Evolutionary conservation across 148 eudicot genomes (phyloP).

Genomic region (Salicornia ramosissima): DNA sequence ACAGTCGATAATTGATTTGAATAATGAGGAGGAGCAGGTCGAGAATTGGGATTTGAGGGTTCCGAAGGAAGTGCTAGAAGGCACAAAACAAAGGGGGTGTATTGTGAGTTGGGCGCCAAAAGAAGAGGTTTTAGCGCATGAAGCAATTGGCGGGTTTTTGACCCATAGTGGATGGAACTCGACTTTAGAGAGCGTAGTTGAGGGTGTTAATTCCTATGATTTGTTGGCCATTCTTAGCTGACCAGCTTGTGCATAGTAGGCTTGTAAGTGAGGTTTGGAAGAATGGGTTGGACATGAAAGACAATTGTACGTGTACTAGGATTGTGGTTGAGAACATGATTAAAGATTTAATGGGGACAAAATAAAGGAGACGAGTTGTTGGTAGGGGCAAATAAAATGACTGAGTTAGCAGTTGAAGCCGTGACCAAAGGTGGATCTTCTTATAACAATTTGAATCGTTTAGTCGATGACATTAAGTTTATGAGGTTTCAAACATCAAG

Average conservation of each 20-base stretch:
- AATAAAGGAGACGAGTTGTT: constrained; percentile 16
- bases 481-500: constrained; percentile 12
- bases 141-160: constrained; percentile 31
- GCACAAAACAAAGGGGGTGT: constrained; percentile 22
- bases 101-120: constrained; percentile 34
- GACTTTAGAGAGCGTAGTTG: constrained; percentile 30
- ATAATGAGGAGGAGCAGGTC: background rate
- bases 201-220: constrained; percentile 36
- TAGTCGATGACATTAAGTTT: constrained; percentile 23
- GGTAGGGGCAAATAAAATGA: background rate
- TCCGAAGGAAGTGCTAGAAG: constrained; percentile 12
- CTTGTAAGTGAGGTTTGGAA: constrained; percentile 29
- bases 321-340: constrained; percentile 22
- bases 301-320: constrained; percentile 26
- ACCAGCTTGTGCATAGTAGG: constrained; percentile 35
- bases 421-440: constrained; percentile 27
- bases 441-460: constrained; percentile 18
- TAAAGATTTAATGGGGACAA: constrained; percentile 25
- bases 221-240: constrained; percentile 32
- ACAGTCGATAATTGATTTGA: constrained; percentile 12
- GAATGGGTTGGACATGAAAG: constrained; percentile 33
- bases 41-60: background rate
- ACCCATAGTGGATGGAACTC: constrained; percentile 40
- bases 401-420: constrained; percentile 22
- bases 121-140: constrained; percentile 30